Conservation (phyloP, 768 basidiomycete species). For the Auricularia auricula-judae region DNA sequence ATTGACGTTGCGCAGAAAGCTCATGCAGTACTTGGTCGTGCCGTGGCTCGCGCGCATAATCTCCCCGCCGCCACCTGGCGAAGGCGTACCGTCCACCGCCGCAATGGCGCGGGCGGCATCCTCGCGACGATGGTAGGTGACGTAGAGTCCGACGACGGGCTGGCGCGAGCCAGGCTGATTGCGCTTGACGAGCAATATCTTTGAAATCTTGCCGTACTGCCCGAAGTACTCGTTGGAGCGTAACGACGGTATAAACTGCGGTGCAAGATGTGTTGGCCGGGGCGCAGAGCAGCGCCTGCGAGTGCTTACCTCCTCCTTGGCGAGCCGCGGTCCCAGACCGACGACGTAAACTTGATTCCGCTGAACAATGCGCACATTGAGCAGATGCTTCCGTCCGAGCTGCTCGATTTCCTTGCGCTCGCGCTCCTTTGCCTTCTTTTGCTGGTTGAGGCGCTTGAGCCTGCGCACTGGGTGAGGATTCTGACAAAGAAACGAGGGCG, state of each 20-base stretch:
- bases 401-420: conserved; percentile 91
- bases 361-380: conserved; percentile 94
- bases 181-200: conserved; percentile 88
- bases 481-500: background rate
- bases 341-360: conserved; percentile 94
- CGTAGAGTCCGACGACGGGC: conserved; percentile 85
- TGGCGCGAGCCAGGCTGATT: conserved; percentile 60
- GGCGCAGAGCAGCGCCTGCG: background rate
- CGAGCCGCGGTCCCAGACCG: conserved; percentile 86
- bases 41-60: conserved; percentile 91
- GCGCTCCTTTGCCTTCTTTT: conserved; percentile 90
- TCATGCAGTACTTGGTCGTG: conserved; percentile 96
- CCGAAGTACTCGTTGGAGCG: conserved; percentile 96
- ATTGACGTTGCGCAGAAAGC: conserved; percentile 73
- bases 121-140: conserved; percentile 88
- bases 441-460: conserved; percentile 87
- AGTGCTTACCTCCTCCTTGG: conserved; percentile 82
- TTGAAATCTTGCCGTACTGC: conserved; percentile 95
- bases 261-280: background rate
- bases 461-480: conserved; percentile 28
- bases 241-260: conserved; percentile 77
- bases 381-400: conserved; percentile 72
- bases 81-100: conserved; percentile 84
- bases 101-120: conserved; percentile 90
- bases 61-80: conserved; percentile 82